phyloP scores from a whole-genome alignment of 2,329 filamentous ascomycete species.

The Aspergillus sp. region DNA sequence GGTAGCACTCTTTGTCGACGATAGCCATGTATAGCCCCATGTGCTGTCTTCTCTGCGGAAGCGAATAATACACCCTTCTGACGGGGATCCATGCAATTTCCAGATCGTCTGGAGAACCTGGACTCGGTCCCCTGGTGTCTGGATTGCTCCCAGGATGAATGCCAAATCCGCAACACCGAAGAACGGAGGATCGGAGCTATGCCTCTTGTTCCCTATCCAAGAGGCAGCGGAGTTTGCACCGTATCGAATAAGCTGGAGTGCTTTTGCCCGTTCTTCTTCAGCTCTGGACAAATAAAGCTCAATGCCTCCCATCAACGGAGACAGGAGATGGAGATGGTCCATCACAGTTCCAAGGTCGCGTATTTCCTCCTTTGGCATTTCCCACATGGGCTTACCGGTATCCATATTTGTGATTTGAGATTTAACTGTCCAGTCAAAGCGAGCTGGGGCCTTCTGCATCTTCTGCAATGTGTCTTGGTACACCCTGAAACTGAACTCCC shows the following conservation, averaged over 20 bases:
- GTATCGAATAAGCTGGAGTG: slow-evolving; percentile 6
- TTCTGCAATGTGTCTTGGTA: neutral
- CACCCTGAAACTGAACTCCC: neutral
- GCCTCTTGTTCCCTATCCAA: slow-evolving; percentile 1
- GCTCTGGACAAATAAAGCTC: neutral
- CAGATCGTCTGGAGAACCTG: neutral
- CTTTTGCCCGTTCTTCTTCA: neutral
- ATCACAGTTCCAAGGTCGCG: neutral
- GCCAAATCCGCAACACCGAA: neutral
- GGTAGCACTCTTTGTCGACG: neutral
- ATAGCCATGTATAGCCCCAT: neutral
- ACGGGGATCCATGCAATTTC: neutral
- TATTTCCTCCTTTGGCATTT: neutral
- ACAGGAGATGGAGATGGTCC: neutral
- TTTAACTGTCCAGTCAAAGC: too few relatives aligned
- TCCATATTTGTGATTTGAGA: neutral
- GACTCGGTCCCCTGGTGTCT: neutral
- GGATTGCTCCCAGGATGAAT: neutral
- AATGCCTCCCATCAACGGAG: neutral
- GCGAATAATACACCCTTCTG: neutral
- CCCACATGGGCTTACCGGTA: neutral
- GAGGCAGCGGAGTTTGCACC: neutral
- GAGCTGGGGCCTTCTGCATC: neutral
- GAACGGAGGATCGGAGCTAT: neutral
- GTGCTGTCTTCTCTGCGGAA: neutral